Evolutionary conservation across 345 rosid genomes (phyloP).

Genomic region (Rhizophora apiculata): DNA sequence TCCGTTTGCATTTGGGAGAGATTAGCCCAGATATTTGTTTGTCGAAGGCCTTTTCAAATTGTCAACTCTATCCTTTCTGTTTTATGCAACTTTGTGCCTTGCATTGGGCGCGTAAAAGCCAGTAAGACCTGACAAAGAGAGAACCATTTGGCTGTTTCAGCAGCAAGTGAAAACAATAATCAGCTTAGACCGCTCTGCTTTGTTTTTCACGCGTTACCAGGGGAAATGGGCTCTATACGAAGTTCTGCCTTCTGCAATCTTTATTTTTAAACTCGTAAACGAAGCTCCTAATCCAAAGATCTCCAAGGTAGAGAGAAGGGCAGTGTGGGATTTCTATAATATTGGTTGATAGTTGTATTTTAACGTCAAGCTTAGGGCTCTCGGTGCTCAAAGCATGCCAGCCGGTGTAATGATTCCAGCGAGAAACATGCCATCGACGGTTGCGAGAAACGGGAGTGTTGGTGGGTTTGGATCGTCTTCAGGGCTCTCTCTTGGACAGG

Average conservation of each 20-base stretch:
- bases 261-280: too few species aligned
- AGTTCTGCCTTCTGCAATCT: too few species aligned
- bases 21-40: constrained; percentile 18
- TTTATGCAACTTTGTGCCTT: constrained; percentile 10
- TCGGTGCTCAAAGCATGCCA: constrained; percentile 40
- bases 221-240: too few species aligned
- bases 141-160: background rate
- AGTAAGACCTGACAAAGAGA: constrained; percentile 9
- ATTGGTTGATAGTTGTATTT: background rate
- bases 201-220: too few species aligned
- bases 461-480: constrained; percentile 54
- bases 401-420: constrained; percentile 64
- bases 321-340: background rate
- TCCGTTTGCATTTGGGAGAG: constrained; percentile 2
- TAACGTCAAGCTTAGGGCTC: constrained; percentile 17
- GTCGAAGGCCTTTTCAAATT: constrained; percentile 19
- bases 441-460: constrained; percentile 21
- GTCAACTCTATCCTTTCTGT: constrained; percentile 24
- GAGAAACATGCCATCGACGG: constrained; percentile 52
- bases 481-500: constrained; percentile 54
- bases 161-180: too few species aligned
- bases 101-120: constrained; percentile 13
- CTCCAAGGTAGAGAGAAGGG: background rate
- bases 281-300: background rate
- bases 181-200: too few species aligned